Conservation (phyloP, 1,284 basidiomycete genomes). For the Hypsizygus ulmarius region DNA sequence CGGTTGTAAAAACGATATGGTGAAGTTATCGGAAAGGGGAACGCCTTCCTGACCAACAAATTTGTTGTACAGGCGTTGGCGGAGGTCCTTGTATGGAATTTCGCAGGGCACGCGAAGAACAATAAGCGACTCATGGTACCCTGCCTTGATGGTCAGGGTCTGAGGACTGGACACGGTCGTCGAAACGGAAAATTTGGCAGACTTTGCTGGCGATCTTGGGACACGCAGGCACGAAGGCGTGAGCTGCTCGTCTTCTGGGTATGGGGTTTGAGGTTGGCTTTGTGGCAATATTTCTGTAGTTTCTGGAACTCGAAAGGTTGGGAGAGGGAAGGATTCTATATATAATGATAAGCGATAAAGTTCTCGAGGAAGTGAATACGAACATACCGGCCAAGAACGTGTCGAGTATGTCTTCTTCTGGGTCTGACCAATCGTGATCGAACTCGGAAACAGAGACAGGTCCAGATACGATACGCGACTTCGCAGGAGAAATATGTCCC, state of each 20-base stretch:
- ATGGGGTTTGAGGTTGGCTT: conserved; percentile 23
- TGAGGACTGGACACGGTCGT: conserved; percentile 23
- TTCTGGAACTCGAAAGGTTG: conserved; percentile 28
- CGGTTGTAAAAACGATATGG: conserved; percentile 47
- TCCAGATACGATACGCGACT: conserved; percentile 30
- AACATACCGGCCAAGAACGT: conserved; percentile 46
- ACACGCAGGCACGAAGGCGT: conserved; percentile 21
- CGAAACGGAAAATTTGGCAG: conserved; percentile 26
- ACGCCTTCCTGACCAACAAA: conserved; percentile 58
- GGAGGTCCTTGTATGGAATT: conserved; percentile 47
- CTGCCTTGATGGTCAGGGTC: conserved; percentile 62
- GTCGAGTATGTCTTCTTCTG: conserved; percentile 47
- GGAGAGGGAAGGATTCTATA: conserved; percentile 39
- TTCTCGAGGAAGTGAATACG: background rate
- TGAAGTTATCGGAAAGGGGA: conserved; percentile 50
- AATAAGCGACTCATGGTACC: conserved; percentile 57
- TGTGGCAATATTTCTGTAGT: conserved; percentile 26
- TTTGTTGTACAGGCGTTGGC: conserved; percentile 57
- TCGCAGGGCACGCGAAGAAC: conserved; percentile 52
- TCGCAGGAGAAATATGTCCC: conserved; percentile 16
- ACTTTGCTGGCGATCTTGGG: conserved; percentile 29
- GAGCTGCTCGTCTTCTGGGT: conserved; percentile 17
- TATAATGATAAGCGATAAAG: conserved; percentile 5
- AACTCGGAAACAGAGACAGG: conserved; percentile 37
- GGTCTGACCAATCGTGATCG: conserved; percentile 37